A percentile compares a stretch with the other conserved stretches of the same genome.
phyloP scores from a whole-genome alignment of 768 basidiomycete species.

The Russula earlei region DNA sequence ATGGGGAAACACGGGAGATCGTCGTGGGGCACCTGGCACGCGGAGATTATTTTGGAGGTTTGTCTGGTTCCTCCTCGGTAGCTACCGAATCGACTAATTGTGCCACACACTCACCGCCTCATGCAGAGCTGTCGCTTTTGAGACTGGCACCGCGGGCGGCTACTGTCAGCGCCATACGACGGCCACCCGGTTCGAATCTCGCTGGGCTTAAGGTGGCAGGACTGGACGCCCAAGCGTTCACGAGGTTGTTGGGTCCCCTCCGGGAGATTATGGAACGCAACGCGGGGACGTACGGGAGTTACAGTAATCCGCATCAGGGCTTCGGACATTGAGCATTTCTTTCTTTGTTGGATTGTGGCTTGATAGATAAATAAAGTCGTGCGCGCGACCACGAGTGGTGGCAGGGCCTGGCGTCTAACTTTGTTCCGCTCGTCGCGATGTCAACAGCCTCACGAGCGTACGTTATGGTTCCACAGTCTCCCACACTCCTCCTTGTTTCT shows the following conservation, averaged over 20 bases:
- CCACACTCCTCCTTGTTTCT: not conserved
- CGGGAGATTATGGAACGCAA: slow-evolving; percentile 89
- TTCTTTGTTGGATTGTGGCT: not conserved
- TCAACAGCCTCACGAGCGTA: slow-evolving; percentile 4
- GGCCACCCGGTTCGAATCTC: slow-evolving; percentile 33
- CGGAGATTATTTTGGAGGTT: slow-evolving; percentile 98
- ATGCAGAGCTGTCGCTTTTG: slow-evolving; percentile 85
- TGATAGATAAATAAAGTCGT: too few species aligned
- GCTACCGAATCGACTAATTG: too few species aligned
- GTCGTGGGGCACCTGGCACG: slow-evolving; percentile 69
- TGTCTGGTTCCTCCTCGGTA: slow-evolving; percentile 26
- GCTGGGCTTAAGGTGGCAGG: slow-evolving; percentile 87
- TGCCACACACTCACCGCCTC: slow-evolving; percentile 10
- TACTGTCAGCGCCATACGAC: slow-evolving; percentile 77
- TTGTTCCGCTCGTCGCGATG: slow-evolving; percentile 4
- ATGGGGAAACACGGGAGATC: slow-evolving; percentile 52
- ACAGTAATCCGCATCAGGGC: slow-evolving; percentile 4
- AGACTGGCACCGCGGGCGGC: slow-evolving; percentile 87
- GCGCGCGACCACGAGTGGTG: too few species aligned
- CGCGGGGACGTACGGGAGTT: slow-evolving; percentile 54
- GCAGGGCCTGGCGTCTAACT: too few species aligned
- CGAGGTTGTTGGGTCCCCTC: slow-evolving; percentile 83
- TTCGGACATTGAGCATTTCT: slow-evolving; percentile 4
- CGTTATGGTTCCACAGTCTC: too few species aligned
- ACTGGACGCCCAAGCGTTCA: slow-evolving; percentile 88